Evolutionary conservation across 768 basidiomycete genomes (phyloP).

Genomic region (Tricholoma hemisulphureum): DNA sequence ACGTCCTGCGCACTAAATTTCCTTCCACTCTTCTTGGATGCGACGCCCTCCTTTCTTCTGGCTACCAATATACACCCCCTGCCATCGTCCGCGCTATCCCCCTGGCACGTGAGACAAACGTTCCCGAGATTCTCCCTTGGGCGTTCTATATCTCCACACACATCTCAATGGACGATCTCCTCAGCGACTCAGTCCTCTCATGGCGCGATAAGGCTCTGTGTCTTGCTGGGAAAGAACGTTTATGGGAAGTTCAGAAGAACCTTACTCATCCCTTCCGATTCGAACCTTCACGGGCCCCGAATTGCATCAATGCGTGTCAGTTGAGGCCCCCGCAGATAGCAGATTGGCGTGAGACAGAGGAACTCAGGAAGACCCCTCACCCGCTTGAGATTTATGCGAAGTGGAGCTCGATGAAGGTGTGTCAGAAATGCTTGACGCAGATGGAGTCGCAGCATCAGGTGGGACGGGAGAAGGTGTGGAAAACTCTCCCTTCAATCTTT

Average conservation of each 20-base stretch:
- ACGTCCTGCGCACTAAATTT: conserved; percentile 39
- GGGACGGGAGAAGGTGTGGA: conserved; percentile 39
- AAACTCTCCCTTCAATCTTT: conserved; percentile 34
- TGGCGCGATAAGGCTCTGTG: conserved; percentile 44
- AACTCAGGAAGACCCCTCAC: conserved; percentile 34
- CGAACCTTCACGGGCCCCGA: conserved; percentile 31
- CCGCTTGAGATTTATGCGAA: conserved; percentile 37
- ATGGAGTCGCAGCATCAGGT: conserved; percentile 29
- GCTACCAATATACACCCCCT: conserved; percentile 35
- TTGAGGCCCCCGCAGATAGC: conserved; percentile 22
- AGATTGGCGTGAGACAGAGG: conserved; percentile 33
- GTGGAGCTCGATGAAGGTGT: conserved; percentile 33
- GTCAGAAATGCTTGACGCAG: conserved; percentile 29
- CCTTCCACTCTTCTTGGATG: conserved; percentile 41
- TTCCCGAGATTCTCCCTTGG: conserved; percentile 44
- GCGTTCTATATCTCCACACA: conserved; percentile 46
- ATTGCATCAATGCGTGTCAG: conserved; percentile 29
- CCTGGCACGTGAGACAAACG: conserved; percentile 38
- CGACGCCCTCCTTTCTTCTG: conserved; percentile 35
- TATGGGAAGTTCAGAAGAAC: conserved; percentile 41
- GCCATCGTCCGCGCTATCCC: conserved; percentile 42
- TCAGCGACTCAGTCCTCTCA: conserved; percentile 34
- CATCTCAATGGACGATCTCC: conserved; percentile 33
- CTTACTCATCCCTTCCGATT: conserved; percentile 37
- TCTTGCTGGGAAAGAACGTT: conserved; percentile 37